Percentiles rank a stretch among this genome's conserved stretches.
Conservation (phyloP, 2,329 filamentous ascomycete species). For the Calonectria ilicicola region DNA sequence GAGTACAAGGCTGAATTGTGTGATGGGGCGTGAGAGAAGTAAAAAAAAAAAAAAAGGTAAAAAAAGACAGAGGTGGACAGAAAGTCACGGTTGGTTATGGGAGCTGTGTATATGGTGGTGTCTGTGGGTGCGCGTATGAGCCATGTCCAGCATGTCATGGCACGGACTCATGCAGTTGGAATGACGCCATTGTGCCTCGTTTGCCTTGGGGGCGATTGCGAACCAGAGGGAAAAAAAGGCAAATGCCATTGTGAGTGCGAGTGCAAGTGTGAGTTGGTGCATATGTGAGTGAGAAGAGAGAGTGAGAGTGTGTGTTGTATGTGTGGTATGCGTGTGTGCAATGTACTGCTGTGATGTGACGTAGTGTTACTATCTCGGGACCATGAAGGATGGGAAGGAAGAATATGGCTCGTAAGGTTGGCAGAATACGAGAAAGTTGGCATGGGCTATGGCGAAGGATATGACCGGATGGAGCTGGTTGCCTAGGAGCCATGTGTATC, state of each 20-base stretch:
- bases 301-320: no score
- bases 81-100: neutral
- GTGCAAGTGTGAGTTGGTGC: neutral
- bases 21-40: neutral
- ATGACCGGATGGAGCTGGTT: neutral
- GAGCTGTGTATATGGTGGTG: neutral
- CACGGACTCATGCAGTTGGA: neutral
- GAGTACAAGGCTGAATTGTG: conserved; percentile 18
- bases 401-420: neutral
- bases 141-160: neutral
- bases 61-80: neutral
- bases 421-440: neutral
- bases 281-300: neutral
- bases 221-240: neutral
- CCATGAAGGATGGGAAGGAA: conserved; percentile 1
- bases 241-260: neutral
- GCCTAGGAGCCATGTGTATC: neutral
- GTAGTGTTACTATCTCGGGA: neutral
- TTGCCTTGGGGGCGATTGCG: neutral
- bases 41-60: neutral
- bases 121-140: neutral
- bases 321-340: neutral
- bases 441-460: neutral
- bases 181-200: neutral
- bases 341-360: neutral